phyloP scores from a whole-genome alignment of 495 filamentous ascomycete genomes.

The Parathielavia appendiculata region DNA sequence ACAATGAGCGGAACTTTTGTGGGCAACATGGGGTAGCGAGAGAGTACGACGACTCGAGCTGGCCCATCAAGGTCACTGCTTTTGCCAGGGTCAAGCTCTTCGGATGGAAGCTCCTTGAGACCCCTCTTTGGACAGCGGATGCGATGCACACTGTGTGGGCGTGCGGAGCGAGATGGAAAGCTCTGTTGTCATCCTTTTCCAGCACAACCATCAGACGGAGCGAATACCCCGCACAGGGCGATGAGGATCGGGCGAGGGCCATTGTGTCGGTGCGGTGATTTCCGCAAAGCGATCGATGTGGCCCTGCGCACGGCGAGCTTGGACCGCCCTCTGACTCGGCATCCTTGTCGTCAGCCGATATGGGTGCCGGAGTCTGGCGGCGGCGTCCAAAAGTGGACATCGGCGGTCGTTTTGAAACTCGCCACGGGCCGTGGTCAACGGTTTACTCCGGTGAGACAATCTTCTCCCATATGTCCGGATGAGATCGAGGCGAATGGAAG shows the following conservation, averaged over 20 bases:
- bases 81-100: background rate
- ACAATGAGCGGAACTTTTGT: no score
- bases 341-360: no score
- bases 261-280: background rate
- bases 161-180: background rate
- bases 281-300: no score
- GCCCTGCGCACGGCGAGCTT: background rate
- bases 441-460: background rate
- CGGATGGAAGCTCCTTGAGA: background rate
- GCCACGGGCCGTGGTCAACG: slow-evolving; percentile 7
- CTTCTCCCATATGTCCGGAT: background rate
- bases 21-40: no score
- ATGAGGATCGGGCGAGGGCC: background rate
- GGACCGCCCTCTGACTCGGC: background rate
- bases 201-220: background rate
- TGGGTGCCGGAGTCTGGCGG: background rate
- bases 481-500: background rate
- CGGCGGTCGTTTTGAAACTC: background rate
- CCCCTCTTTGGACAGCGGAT: background rate
- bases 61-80: background rate
- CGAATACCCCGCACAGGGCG: background rate
- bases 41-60: no score
- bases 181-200: slow-evolving; percentile 2
- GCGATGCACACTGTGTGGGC: slow-evolving; percentile 8
- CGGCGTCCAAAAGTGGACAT: background rate